Percentiles rank a stretch among this genome's conserved stretches.
Evolutionary conservation across 2,329 filamentous ascomycete species (phyloP).

Genomic region (Cladophialophora immunda): DNA sequence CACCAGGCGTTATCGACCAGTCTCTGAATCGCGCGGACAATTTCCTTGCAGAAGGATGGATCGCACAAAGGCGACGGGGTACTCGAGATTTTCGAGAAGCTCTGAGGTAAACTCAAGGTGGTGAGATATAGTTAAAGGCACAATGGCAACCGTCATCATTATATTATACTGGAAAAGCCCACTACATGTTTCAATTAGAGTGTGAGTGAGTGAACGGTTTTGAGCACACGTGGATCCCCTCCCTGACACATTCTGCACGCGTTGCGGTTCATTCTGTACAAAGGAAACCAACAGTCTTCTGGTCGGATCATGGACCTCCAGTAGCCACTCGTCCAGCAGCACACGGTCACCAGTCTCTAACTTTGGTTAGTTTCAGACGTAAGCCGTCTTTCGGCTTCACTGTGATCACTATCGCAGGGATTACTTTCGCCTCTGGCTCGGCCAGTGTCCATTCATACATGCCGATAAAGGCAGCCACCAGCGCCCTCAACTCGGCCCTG

Average conservation of each 20-base stretch:
- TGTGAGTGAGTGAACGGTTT: neutral
- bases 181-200: neutral
- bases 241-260: neutral
- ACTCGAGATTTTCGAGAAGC: neutral
- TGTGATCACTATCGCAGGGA: slow-evolving; percentile 50
- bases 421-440: slow-evolving; percentile 48
- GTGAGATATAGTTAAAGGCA: neutral
- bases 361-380: slow-evolving; percentile 46
- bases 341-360: slow-evolving; percentile 45
- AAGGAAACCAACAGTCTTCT: neutral
- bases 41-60: neutral
- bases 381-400: slow-evolving; percentile 52
- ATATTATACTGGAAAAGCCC: neutral
- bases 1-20: neutral
- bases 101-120: neutral
- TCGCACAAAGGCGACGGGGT: neutral
- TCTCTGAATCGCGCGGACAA: neutral
- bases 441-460: slow-evolving; percentile 49
- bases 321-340: neutral
- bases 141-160: neutral
- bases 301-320: neutral
- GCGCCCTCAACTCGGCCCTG: slow-evolving; percentile 50
- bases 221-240: neutral
- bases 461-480: slow-evolving; percentile 50
- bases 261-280: neutral